A percentile compares a stretch with the other conserved stretches of the same genome.
Evolutionary conservation across 805 yeast genomes (phyloP).

Genomic region (Metschnikowia borealis): DNA sequence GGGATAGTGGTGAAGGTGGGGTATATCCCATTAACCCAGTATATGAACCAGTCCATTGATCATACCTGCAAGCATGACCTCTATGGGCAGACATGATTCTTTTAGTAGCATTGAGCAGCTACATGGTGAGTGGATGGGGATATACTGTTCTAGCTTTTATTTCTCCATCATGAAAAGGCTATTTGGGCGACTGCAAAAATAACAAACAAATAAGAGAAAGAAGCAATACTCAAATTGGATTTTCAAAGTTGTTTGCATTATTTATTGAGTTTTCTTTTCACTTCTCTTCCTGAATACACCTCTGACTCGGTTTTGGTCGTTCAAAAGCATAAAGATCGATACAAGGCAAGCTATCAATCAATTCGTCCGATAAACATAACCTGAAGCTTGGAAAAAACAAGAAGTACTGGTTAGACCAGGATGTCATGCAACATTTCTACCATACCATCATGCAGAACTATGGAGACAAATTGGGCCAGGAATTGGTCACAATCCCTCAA

Average conservation of each 20-base stretch:
- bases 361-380: constrained; percentile 11
- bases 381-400: constrained; percentile 22
- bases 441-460: constrained; percentile 39
- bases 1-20: too few species aligned
- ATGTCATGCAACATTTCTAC: constrained; percentile 20
- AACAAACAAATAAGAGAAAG: too few species aligned
- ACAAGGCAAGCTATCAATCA: constrained; percentile 4
- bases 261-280: neutral
- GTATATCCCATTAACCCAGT: too few species aligned
- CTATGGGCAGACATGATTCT: too few species aligned
- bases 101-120: too few species aligned
- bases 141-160: too few species aligned
- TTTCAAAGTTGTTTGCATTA: neutral
- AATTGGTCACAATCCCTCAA: constrained; percentile 34
- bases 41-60: too few species aligned
- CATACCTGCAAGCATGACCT: too few species aligned
- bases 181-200: too few species aligned
- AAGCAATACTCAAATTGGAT: too few species aligned
- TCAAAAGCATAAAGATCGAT: constrained; percentile 8
- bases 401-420: constrained; percentile 25
- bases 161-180: too few species aligned
- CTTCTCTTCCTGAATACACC: neutral
- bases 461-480: constrained; percentile 38
- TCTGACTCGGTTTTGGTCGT: constrained; percentile 7
- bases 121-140: too few species aligned